These are phyloP conservation scores for Eragrostis tef DNA, from an alignment of 202 grass and related monocot genomes.

Conservation along the genomic window DNA sequence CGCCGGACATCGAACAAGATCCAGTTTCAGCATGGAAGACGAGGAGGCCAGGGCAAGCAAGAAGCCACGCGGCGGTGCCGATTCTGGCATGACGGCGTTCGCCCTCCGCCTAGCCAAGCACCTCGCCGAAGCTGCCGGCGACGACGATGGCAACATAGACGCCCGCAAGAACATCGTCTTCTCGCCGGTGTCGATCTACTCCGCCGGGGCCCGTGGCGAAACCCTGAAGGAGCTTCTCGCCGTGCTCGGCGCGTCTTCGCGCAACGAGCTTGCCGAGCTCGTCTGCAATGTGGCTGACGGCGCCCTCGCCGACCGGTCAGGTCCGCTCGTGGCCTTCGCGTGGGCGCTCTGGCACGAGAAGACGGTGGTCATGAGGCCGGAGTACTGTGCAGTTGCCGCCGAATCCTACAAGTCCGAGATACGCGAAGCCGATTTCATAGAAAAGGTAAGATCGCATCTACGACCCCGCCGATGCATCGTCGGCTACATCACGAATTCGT, in stretches of 20 bases:
- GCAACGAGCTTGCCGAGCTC: neutral
- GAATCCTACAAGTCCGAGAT: constrained; percentile 16
- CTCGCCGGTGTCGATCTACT: neutral
- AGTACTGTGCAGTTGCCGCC: neutral
- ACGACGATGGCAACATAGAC: neutral
- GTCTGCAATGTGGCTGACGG: neutral
- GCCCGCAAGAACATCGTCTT: neutral
- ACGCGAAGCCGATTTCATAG: neutral
- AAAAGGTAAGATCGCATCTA: neutral
- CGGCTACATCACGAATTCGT: too few relatives aligned
- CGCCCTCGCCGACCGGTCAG: neutral
- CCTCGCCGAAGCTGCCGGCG: neutral
- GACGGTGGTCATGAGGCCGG: neutral
- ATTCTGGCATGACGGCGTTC: constrained; percentile 4
- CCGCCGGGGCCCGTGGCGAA: neutral
- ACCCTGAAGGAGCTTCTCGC: neutral
- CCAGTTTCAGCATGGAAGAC: too few relatives aligned
- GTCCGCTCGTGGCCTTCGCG: neutral
- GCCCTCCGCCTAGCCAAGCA: constrained; percentile 12
- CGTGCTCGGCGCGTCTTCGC: neutral
- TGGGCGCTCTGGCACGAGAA: constrained; percentile 23
- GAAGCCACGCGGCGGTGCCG: neutral
- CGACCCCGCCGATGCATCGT: too few relatives aligned
- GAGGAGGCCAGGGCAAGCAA: neutral
- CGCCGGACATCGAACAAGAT: too few relatives aligned